Evolutionary conservation across 768 basidiomycete genomes (phyloP), one percentile per base, ranked within the genome.

Genomic region (Lactarius quietus): DNA sequence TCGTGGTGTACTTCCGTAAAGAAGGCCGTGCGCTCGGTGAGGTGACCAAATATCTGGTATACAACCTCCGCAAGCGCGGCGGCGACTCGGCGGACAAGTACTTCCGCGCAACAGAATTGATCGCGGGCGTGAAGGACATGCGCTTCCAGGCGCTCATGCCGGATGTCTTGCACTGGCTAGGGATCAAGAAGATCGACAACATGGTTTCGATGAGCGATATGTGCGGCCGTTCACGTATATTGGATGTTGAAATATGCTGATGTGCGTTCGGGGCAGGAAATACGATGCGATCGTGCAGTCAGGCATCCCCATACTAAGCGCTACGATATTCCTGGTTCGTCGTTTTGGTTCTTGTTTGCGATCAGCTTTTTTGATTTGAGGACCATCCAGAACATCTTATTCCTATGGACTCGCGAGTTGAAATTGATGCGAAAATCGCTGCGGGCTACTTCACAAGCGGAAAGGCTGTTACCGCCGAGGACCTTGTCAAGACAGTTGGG

Each of bases 141-240:
- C 85, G 93, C n/a, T 95, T 95, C 87, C 86, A 88, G 74, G 92
- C 89, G 26, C 81, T 93, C 66, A 97, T 98, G 95, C 96, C 96
- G 3, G 96, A 98, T 73, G 90, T 97, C 7, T 78, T 98, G 53
- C 93, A 95, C 74, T 98, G 95, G 93, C 77, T 98, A 20, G 96
- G 96, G 0, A 90, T 98, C 72, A 87, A 74, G 76, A 92, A 92
- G 81, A 85, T 98, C 53, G 86, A 93, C 75, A 88, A 88, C 72
- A 86, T 98, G 87, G 87, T 96, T 18, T 88, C 86, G 28, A 93
- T 93, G 92, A 92, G 90, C 64, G 91, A 93, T 72, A 92, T 93
- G 89, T 85, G 57, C 64, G 81, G 73, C 12, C 58, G 6, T 41
- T 17, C 12, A 60, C 51, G 33, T n/a, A 12, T 38, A 23, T 36